Evolutionary conservation across 257 asterid genomes (phyloP).

Genomic region (Sherardia arvensis): DNA sequence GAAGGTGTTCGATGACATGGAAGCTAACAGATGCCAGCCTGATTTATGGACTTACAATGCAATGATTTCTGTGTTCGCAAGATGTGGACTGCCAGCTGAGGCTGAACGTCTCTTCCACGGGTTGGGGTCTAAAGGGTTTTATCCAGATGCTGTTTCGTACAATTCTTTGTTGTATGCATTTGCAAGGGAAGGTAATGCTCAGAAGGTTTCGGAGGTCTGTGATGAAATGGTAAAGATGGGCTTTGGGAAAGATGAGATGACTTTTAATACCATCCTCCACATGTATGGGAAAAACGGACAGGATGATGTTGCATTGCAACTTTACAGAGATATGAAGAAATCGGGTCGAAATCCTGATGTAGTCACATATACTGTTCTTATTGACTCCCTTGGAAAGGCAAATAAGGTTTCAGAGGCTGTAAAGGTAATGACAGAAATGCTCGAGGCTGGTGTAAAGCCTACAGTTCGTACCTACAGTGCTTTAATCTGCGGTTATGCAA

Average conservation of each 20-base stretch:
- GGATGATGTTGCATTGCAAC: conserved; percentile 58
- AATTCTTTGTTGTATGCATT: conserved; percentile 84
- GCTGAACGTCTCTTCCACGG: conserved; percentile 71
- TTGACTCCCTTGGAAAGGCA: conserved; percentile 85
- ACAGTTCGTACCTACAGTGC: conserved; percentile 85
- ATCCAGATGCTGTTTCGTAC: conserved; percentile 89
- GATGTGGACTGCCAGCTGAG: conserved; percentile 71
- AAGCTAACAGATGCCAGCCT: conserved; percentile 64
- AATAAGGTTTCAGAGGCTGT: conserved; percentile 77
- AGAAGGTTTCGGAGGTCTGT: conserved; percentile 61
- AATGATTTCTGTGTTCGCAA: conserved; percentile 82
- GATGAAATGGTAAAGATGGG: conserved; percentile 80
- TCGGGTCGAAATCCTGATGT: conserved; percentile 81
- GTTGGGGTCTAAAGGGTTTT: conserved; percentile 56
- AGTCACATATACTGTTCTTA: conserved; percentile 83
- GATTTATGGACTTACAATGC: conserved; percentile 98
- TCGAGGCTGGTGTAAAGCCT: conserved; percentile 61
- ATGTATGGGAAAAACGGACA: conserved; percentile 80
- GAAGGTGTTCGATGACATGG: conserved; percentile 69
- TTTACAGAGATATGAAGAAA: conserved; percentile 61
- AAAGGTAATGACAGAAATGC: conserved; percentile 83
- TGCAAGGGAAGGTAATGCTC: conserved; percentile 75
- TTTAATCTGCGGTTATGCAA: conserved; percentile 89
- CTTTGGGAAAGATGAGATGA: conserved; percentile 83
- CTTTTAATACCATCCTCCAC: conserved; percentile 73